Base-by-base conservation (phyloP, 2,329 filamentous ascomycete species). In the Calonectria ilicicola region DNA sequence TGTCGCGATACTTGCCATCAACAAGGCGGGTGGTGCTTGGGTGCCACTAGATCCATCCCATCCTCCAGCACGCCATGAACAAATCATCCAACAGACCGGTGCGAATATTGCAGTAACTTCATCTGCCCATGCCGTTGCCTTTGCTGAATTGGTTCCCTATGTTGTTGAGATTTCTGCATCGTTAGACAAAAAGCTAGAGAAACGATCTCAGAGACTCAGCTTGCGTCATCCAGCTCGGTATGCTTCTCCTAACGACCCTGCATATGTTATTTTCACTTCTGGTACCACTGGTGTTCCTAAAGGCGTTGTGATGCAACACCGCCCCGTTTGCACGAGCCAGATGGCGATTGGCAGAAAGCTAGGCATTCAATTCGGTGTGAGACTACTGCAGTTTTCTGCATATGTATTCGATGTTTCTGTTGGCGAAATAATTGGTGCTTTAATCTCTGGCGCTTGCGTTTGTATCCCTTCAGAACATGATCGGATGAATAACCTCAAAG, bases 1-100 rank as follows among this genome's bases (percentile, higher is more conserved):
- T 2, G 72, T 81, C 10, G 64, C 79, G 1, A 77, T 81, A 69
- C 70, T 81, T 2, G 78, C 77, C 3, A 75, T 81, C 5, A 32
- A 76, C 2, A 78, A 80, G 9, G 74, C 78, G 1, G 80, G 80
- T 0, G 80, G 75, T 19, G 58, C 58, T 5, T 63, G 58, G 58
- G 58, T 63, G 19, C 58, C 58, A 1, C 38, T 63, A n/a, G 58
- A 63, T 17, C 58, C 58, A 17, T 63, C 58, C 29, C 58, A 63
- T 26, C 78, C 79, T 0, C 49, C 51, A 0, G 65, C 74, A 12
- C 74, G 74, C 0, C 76, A 78, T 63, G 15, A 21, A 19, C 38
- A 63, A 38, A 63, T 63, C 19, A 9, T 63, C 9, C 23, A 27
- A 0, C 62, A 62, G 26, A 63, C 58, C 6, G 40, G 58, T 19